phyloP scores from a whole-genome alignment of 306 rosid genomes.

The Nissolia schottii region DNA sequence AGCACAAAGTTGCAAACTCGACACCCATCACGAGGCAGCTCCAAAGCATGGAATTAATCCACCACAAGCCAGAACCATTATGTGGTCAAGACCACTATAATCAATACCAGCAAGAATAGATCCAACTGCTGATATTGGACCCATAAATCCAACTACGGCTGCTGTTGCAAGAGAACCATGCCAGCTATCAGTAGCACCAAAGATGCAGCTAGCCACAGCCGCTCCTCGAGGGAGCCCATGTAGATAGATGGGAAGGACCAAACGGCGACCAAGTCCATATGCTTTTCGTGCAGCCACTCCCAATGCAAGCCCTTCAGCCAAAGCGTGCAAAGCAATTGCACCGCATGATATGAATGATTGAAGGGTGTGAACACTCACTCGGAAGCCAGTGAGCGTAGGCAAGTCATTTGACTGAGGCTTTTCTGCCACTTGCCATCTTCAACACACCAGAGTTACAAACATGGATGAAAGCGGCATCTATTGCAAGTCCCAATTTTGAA shows the following conservation, averaged over 20 bases:
- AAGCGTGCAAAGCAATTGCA: constrained; percentile 78
- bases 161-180: constrained; percentile 84
- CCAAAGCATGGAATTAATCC: constrained; percentile 83
- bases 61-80: constrained; percentile 90
- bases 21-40: constrained; percentile 58
- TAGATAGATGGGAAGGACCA: constrained; percentile 93
- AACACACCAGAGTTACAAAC: constrained; percentile 50
- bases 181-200: constrained; percentile 94
- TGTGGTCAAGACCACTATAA: constrained; percentile 88
- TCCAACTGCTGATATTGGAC: constrained; percentile 89
- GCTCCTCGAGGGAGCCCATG: constrained; percentile 98
- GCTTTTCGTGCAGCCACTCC: constrained; percentile 99
- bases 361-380: constrained; percentile 86
- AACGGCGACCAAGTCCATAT: constrained; percentile 86
- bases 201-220: constrained; percentile 96
- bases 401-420: constrained; percentile 54
- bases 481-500: constrained; percentile 71
- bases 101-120: constrained; percentile 90
- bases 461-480: constrained; percentile 68
- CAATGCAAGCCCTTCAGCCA: constrained; percentile 94
- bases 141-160: constrained; percentile 77
- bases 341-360: constrained; percentile 92
- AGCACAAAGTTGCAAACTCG: constrained; percentile 61
- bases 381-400: constrained; percentile 42
- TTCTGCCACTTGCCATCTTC: constrained; percentile 54